Base-by-base conservation (phyloP, 352 stramenopile species). In the Hyaloperonospora brassicae region DNA sequence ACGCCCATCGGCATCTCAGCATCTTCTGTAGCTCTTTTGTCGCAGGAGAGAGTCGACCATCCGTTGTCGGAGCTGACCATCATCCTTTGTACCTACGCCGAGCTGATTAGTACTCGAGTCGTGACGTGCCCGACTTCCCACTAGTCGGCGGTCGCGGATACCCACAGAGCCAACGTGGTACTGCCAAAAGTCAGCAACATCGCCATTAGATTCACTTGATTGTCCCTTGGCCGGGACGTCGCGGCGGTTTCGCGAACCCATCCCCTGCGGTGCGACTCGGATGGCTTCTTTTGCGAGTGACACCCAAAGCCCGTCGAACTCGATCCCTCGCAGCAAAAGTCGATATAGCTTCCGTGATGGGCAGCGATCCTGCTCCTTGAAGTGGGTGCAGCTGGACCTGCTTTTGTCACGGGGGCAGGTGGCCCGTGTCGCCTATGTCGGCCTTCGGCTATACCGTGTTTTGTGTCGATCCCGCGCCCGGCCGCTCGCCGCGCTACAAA, bases 311-410 rank as follows among this genome's bases (percentile, higher is more conserved):
- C 55, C 12, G 23, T 31, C 31, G 11, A 23, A 34, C n/a, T 23
- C 24, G 42, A 35, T 47, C 9, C 5, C 12, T 47, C 23, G 17
- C 13, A 8, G 25, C 22, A 2, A 55, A 59, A 63, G 0, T 10
- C 25, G 49, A 66, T 66, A 66, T 66, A 49, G 59, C 53, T 66
- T 53, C 53, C 27, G 43, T 66, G 48, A 62, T 66, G 59, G 30
- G 43, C 56, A 11, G 45, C 46, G 34, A 64, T 62, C 49, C 31
- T 52, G 30, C 51, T 59, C 49, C 38, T 67, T 63, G 59, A 66
- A 66, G 59, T 62, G 46, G 25, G 39, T 6, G 3, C 21, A 36
- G 43, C 48, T 55, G 49, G 41, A 61, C 41, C 58, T 35, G 12
- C 11, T 66, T 55, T 62, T 55, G 35, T 4, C 17, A 13, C 8